Conservation (phyloP, 208 protist species). For the Tritrichomonas musculus region DNA sequence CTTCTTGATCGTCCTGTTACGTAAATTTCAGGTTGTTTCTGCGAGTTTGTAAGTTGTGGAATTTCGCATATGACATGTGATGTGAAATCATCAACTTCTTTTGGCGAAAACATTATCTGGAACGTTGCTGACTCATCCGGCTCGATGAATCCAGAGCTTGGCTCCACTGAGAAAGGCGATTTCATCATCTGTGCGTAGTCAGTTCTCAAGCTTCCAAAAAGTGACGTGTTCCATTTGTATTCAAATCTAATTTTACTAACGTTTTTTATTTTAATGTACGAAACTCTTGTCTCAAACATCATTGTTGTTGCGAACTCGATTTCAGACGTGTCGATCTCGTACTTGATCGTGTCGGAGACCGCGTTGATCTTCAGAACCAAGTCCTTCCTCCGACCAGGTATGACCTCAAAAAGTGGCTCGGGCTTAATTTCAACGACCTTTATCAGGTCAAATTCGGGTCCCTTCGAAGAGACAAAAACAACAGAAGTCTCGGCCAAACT, state of each 20-base stretch:
- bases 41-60: neutral
- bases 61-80: neutral
- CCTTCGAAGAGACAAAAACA: neutral
- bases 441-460: neutral
- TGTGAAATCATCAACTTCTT: constrained; percentile 53
- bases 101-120: constrained; percentile 69
- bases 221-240: constrained; percentile 56
- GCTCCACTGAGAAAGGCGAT: constrained; percentile 65
- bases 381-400: neutral
- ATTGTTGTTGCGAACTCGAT: constrained; percentile 75
- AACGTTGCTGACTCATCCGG: constrained; percentile 57
- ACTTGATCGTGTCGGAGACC: constrained; percentile 39
- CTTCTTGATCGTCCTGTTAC: constrained; percentile 69
- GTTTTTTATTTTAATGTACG: constrained; percentile 70
- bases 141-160: constrained; percentile 57
- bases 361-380: constrained; percentile 39
- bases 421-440: constrained; percentile 23
- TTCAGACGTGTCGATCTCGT: constrained; percentile 41
- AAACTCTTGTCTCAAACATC: constrained; percentile 75
- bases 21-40: constrained; percentile 49
- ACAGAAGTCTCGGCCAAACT: neutral
- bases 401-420: constrained; percentile 39
- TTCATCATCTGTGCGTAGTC: neutral
- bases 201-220: neutral
- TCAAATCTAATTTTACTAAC: constrained; percentile 63